Evolutionary conservation across 768 basidiomycete species (phyloP).

Genomic region (Podaxis sp.): DNA sequence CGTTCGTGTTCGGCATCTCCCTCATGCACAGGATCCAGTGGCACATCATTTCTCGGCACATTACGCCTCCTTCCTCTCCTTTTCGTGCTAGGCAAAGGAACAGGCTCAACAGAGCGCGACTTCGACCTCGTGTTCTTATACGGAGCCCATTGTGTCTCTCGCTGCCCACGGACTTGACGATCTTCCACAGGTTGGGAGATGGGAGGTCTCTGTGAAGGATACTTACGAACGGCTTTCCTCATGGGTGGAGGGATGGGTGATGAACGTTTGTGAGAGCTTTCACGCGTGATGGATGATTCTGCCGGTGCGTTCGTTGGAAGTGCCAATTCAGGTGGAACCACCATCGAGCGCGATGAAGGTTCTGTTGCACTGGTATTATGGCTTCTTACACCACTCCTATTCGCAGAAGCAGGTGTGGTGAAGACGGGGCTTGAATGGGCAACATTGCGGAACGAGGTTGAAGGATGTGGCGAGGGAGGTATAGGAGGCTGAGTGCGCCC

Average conservation of each 20-base stretch:
- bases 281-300: slow-evolving; percentile 11
- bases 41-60: not conserved
- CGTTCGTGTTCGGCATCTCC: slow-evolving; percentile 5
- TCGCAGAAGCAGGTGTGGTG: not conserved
- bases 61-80: not conserved
- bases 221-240: slow-evolving; percentile 10
- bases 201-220: slow-evolving; percentile 13
- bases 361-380: slow-evolving; percentile 8
- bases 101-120: slow-evolving; percentile 28
- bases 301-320: not conserved
- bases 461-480: not conserved
- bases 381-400: not conserved
- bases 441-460: slow-evolving; percentile 9
- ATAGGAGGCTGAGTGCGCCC: not conserved
- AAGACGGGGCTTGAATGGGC: slow-evolving; percentile 3
- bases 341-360: slow-evolving; percentile 9
- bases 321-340: not conserved
- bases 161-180: not conserved
- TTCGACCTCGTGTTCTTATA: slow-evolving; percentile 30
- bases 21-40: not conserved
- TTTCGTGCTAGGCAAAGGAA: slow-evolving; percentile 5
- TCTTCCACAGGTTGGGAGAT: slow-evolving; percentile 9
- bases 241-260: slow-evolving; percentile 8
- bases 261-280: slow-evolving; percentile 2
- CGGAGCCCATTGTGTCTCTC: slow-evolving; percentile 18